A percentile compares a stretch with the other conserved stretches of the same genome.
Evolutionary conservation across 805 yeast genomes (phyloP).

Genomic region (Candida takata): DNA sequence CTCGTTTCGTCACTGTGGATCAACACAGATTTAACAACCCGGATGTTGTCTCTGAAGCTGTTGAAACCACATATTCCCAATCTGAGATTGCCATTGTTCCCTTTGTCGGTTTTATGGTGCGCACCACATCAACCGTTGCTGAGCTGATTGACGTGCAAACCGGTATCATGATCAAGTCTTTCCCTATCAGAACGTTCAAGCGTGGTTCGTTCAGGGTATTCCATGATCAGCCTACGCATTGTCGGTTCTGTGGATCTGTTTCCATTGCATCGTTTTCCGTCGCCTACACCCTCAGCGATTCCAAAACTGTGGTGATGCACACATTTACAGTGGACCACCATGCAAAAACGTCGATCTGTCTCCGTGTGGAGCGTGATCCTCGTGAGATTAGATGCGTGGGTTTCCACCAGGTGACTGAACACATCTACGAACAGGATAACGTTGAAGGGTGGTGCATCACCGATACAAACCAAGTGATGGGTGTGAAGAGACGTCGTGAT

Average conservation of each 20-base stretch:
- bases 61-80: constrained; percentile 10
- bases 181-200: constrained; percentile 56
- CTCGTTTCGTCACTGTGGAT: constrained; percentile 41
- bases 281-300: constrained; percentile 57
- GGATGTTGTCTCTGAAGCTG: not conserved
- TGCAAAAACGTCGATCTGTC: constrained; percentile 73
- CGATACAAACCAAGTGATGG: constrained; percentile 71
- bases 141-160: constrained; percentile 74
- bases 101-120: constrained; percentile 67
- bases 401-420: constrained; percentile 66
- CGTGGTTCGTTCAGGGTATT: constrained; percentile 53
- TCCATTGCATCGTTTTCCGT: constrained; percentile 68
- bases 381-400: constrained; percentile 88
- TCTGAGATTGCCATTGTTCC: constrained; percentile 47
- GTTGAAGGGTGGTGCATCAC: constrained; percentile 78
- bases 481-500: constrained; percentile 26
- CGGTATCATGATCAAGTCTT: constrained; percentile 58
- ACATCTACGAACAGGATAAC: constrained; percentile 55
- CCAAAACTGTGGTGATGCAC: constrained; percentile 57
- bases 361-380: constrained; percentile 88
- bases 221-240: constrained; percentile 82
- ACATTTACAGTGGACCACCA: constrained; percentile 65
- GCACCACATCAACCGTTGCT: constrained; percentile 49
- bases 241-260: constrained; percentile 87
- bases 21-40: constrained; percentile 30